A percentile compares a stretch with the other conserved stretches of the same genome.
Conservation (phyloP, 768 basidiomycete species). For the Mrakia blollopis region DNA sequence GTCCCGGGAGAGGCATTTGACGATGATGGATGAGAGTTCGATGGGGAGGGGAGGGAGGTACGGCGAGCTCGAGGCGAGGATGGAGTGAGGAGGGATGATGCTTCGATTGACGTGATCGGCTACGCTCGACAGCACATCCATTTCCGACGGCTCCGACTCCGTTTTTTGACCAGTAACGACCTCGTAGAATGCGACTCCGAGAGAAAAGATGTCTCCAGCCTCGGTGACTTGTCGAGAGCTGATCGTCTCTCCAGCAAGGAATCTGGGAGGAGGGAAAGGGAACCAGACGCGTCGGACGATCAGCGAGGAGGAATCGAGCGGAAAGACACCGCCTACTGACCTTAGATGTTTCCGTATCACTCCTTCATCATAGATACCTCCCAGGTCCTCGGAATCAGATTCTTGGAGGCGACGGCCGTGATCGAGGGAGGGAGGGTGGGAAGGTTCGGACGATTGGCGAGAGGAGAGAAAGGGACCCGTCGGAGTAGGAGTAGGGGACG, state of each 20-base stretch:
- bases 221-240: neutral
- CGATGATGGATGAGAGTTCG: constrained; percentile 37
- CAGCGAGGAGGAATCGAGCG: neutral
- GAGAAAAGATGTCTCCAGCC: constrained; percentile 37
- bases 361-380: constrained; percentile 3
- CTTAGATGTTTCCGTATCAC: constrained; percentile 10
- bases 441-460: neutral
- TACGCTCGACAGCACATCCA: constrained; percentile 37
- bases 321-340: neutral
- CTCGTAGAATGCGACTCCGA: constrained; percentile 40
- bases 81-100: neutral
- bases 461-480: neutral
- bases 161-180: constrained; percentile 35
- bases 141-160: constrained; percentile 26
- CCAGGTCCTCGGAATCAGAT: neutral
- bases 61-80: neutral
- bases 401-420: neutral
- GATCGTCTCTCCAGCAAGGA: constrained; percentile 15
- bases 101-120: constrained; percentile 35
- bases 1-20: constrained; percentile 36
- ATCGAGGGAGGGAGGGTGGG: neutral
- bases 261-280: neutral
- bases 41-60: constrained; percentile 26
- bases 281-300: too few relatives aligned
- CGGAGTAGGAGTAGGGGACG: neutral